phyloP scores from a whole-genome alignment of 2,329 filamentous ascomycete species.

The Monosporascus cannonballus region DNA sequence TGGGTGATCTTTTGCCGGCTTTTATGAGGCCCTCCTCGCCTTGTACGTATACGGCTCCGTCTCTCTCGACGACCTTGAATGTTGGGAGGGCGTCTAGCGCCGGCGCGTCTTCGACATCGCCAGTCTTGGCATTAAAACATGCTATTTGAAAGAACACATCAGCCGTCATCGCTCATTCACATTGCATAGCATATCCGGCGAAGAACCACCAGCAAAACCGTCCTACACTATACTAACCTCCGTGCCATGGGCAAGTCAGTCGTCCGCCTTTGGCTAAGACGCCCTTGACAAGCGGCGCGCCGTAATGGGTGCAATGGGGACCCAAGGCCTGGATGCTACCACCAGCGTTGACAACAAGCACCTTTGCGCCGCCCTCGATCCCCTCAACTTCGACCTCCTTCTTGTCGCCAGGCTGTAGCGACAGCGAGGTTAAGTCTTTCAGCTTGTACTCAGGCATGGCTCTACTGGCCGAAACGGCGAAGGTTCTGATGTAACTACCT shows the following conservation, averaged over 20 bases:
- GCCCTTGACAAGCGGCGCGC: conserved; percentile 81
- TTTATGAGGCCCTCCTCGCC: conserved; percentile 77
- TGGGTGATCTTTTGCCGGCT: conserved; percentile 64
- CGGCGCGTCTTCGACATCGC: conserved; percentile 92
- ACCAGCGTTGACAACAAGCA: conserved; percentile 75
- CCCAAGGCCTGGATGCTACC: conserved; percentile 75
- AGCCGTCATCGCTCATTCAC: no score
- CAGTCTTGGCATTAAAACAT: conserved; percentile 84
- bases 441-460: conserved; percentile 61
- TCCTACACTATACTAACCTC: conserved; percentile 52
- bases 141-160: conserved; percentile 42
- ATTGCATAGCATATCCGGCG: no score
- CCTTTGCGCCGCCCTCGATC: conserved; percentile 73
- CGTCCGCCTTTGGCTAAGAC: conserved; percentile 76
- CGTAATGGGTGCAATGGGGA: conserved; percentile 85
- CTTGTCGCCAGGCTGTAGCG: conserved; percentile 75
- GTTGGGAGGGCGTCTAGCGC: conserved; percentile 79
- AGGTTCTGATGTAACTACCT: conserved; percentile 1
- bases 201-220: not conserved
- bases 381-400: conserved; percentile 87
- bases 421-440: conserved; percentile 69
- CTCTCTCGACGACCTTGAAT: conserved; percentile 74
- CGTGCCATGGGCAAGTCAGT: conserved; percentile 93
- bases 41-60: conserved; percentile 78
- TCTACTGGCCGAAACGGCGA: conserved; percentile 17